phyloP scores from a whole-genome alignment of 2,329 filamentous ascomycete species.

The Arthroderma sp. region DNA sequence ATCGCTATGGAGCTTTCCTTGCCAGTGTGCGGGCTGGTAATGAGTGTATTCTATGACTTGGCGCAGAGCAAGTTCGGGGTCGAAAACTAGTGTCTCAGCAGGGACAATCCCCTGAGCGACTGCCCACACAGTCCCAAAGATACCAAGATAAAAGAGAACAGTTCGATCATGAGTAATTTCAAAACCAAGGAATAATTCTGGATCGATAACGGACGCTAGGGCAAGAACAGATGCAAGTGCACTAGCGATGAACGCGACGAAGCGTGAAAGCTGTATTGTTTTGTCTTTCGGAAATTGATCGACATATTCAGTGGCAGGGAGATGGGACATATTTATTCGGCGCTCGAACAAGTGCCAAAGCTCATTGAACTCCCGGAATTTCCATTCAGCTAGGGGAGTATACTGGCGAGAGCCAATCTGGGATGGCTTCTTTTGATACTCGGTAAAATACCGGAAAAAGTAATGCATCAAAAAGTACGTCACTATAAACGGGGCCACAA shows the following conservation, averaged over 20 bases:
- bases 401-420: constrained; percentile 81
- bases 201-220: constrained; percentile 72
- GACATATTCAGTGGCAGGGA: constrained; percentile 81
- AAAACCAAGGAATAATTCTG: constrained; percentile 80
- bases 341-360: constrained; percentile 83
- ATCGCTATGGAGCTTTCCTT: constrained; percentile 77
- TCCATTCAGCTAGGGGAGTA: constrained; percentile 90
- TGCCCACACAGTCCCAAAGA: constrained; percentile 74
- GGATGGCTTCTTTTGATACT: constrained; percentile 88
- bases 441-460: constrained; percentile 91
- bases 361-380: constrained; percentile 97
- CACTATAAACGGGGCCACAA: constrained; percentile 79
- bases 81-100: constrained; percentile 78
- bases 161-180: constrained; percentile 82
- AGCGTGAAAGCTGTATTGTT: constrained; percentile 69
- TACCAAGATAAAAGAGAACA: constrained; percentile 75
- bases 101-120: constrained; percentile 71
- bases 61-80: constrained; percentile 76
- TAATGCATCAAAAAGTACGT: constrained; percentile 76
- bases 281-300: constrained; percentile 96
- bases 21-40: constrained; percentile 82
- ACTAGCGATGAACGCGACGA: constrained; percentile 76
- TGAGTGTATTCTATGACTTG: constrained; percentile 89
- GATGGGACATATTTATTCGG: constrained; percentile 84
- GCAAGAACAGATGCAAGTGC: constrained; percentile 77